A percentile compares a stretch with the other conserved stretches of the same genome.
phyloP scores from a whole-genome alignment of 2,329 filamentous ascomycete species.

The Metarhizium album region DNA sequence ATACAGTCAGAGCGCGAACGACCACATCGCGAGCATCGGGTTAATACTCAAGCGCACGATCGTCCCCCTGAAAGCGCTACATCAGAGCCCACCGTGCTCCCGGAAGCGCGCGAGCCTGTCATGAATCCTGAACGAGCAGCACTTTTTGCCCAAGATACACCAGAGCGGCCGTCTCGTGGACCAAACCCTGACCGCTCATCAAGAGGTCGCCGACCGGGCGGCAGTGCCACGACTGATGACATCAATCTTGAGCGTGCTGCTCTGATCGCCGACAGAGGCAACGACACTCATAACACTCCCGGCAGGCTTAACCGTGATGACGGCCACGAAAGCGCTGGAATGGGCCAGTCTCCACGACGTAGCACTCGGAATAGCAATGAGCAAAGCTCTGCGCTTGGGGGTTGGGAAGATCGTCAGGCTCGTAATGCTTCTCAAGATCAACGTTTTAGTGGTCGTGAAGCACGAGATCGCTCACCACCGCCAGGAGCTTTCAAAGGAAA shows the following conservation, averaged over 20 bases:
- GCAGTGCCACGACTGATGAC: constrained; percentile 22
- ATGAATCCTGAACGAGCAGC: constrained; percentile 47
- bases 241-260: constrained; percentile 39
- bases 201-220: constrained; percentile 17
- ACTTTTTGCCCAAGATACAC: constrained; percentile 29
- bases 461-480: constrained; percentile 22
- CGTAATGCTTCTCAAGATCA: constrained; percentile 28
- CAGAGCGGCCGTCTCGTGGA: constrained; percentile 16
- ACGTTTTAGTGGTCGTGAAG: constrained; percentile 19
- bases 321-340: constrained; percentile 28
- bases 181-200: constrained; percentile 19
- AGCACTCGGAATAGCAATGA: constrained; percentile 22
- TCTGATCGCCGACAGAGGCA: constrained; percentile 29
- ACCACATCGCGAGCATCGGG: constrained; percentile 19
- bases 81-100: constrained; percentile 14
- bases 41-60: constrained; percentile 16
- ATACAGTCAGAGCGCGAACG: constrained; percentile 33
- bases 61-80: constrained; percentile 20
- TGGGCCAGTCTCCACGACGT: constrained; percentile 40
- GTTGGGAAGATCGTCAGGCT: constrained; percentile 36
- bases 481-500: constrained; percentile 21
- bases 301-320: constrained; percentile 32
- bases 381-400: constrained; percentile 20
- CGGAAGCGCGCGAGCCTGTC: constrained; percentile 29
- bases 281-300: constrained; percentile 15